phyloP scores from a whole-genome alignment of 805 yeast genomes.

The Myxozyma nipponensis region DNA sequence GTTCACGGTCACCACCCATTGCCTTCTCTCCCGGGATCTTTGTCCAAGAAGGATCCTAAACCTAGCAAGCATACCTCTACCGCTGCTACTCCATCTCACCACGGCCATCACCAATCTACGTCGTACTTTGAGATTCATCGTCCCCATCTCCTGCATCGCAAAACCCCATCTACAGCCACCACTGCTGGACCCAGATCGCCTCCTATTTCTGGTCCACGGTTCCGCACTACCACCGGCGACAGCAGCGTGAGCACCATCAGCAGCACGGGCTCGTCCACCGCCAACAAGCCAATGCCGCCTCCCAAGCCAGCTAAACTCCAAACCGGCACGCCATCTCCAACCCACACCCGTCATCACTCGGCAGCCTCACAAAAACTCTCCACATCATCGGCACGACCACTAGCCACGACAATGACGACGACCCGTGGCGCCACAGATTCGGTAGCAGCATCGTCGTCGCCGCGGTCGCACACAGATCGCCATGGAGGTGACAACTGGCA shows the following conservation, averaged over 20 bases:
- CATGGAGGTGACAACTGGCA: conserved; percentile 5
- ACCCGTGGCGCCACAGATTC: too few species aligned
- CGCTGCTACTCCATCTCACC: neutral
- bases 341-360: neutral
- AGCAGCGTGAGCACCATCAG: neutral
- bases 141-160: neutral
- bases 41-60: neutral
- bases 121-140: neutral
- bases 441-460: neutral
- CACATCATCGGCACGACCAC: too few species aligned
- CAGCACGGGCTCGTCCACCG: neutral
- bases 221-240: neutral
- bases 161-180: neutral
- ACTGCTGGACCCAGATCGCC: neutral
- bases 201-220: neutral
- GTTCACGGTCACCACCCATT: neutral
- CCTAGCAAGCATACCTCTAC: neutral
- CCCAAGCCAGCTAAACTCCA: conserved; percentile 11
- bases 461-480: too few species aligned
- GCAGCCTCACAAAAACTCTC: too few species aligned
- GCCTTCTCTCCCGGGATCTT: neutral
- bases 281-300: conserved; percentile 8
- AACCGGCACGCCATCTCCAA: conserved; percentile 10
- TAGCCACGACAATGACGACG: too few species aligned
- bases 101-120: neutral